Base-by-base conservation (phyloP, 2,329 filamentous ascomycete genomes). In the Penicillium sp. region DNA sequence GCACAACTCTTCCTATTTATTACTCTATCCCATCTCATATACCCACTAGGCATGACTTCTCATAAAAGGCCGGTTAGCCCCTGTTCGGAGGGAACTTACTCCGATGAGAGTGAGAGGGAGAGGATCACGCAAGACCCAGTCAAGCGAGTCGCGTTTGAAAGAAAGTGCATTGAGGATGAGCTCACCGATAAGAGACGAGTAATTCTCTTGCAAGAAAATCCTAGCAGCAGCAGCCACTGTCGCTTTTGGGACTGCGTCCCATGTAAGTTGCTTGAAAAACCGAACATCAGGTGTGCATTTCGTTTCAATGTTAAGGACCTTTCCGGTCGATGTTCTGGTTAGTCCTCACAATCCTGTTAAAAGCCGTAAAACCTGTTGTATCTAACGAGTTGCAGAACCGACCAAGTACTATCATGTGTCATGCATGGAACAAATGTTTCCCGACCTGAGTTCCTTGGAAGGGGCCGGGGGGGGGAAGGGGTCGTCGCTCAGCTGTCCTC, bases 191-290 rank as follows among this genome's bases (percentile, higher is more conserved):
- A 57, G 48, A 53, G 48, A 52, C 39, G 49, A 47, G 38, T 57
- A 39, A 53, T 53, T 47, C n/a, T 57, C 5, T 57, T 57, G 31
- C 31, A 57, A 57, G 55, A 57, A 37, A 57, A 52, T 57, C 41
- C 55, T 51, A 52, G 48, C 20, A 57, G 48, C 11, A 57, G 55
- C 3, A 51, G 55, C n/a, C 15, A 57, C 48, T 57, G 41, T 53
- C 38, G 48, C 48, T 38, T 53, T 14, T 52, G 17, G 47, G 28
- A 53, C 48, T 52, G 34, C 39, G 49, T 15, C 12, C 49, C 20
- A 5, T 14, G 4, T 3, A 52, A 52, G 49, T 38, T 52, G n/a
- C 7, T 38, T 50, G 17, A 31, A 55, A 39, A 55, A 49, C 54
- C 54, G 37, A 56, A 56, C 41, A 50, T 56, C 37, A 50, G 42